Evolutionary conservation across 305 asterid genomes (phyloP), one percentile per base, ranked within the genome.

Genomic region (Andrographis paniculata): DNA sequence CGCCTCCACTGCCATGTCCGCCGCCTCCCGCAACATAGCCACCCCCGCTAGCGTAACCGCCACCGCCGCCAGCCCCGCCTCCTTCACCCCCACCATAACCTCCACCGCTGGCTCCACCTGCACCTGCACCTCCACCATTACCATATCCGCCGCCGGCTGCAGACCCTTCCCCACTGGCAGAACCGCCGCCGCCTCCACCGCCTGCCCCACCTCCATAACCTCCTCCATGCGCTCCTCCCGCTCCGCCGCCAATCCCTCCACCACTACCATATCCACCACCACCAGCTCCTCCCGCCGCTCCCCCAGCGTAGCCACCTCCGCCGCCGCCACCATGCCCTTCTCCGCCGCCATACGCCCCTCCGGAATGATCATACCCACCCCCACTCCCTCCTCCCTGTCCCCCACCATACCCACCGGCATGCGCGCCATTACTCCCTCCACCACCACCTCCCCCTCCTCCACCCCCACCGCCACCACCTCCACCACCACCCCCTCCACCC

Each of bases 101-200:
- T 20, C 71, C 78, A 22, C 70, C 68, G 9, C 66, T 65, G 5
- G 73, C 79, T 1, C 68, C 74, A 14, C 67, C 81, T n/a, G n/a
- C n/a, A 20, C 51, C 79, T 1, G 67, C 69, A n/a, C n/a, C n/a
- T n/a, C n/a, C n/a, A n/a, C n/a, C n/a, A n/a, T n/a, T n/a, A n/a
- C n/a, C n/a, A 14, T 55, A 63, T n/a, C 77, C 77, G n/a, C 72
- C 78, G 1, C 85, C 13, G 14, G n/a, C n/a, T n/a, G n/a, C n/a
- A n/a, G n/a, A n/a, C n/a, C 39, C 14, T 8, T 6, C 39, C n/a
- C 13, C 9, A 33, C 39, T n/a, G 2, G n/a, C 39, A 33, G n/a
- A 12, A 37, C 42, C 71, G 1, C 68, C 71, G 1, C 68, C 62
- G 6, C 20, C 55, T 6, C 74, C 66, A 20, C 62, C 72, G 1